phyloP scores from a whole-genome alignment of 148 eudicot species.

The Rhododendron williamsianum region DNA sequence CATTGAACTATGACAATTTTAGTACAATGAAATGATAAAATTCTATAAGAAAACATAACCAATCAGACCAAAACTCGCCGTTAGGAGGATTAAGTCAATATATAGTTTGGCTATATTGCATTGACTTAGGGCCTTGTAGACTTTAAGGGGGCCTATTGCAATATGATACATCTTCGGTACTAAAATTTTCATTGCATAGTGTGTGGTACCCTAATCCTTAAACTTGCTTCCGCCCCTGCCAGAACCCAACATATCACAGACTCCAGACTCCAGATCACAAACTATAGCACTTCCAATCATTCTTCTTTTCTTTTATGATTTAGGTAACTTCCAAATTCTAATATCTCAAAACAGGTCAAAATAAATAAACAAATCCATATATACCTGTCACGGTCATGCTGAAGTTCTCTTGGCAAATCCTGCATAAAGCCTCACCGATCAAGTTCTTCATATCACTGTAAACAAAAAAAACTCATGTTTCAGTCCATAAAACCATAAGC shows the following conservation, averaged over 20 bases:
- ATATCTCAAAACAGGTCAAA: background rate
- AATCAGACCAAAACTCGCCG: background rate
- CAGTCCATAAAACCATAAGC: background rate
- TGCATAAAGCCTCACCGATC: conserved; percentile 67
- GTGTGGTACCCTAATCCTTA: background rate
- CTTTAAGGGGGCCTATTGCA: background rate
- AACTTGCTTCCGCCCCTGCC: background rate
- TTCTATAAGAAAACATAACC: background rate
- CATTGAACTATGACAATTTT: background rate
- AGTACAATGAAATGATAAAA: background rate
- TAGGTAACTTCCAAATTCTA: background rate
- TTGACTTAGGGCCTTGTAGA: background rate
- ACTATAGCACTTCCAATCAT: background rate
- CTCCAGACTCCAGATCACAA: background rate
- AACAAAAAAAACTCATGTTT: background rate
- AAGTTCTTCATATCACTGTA: conserved; percentile 75
- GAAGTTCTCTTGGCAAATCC: conserved; percentile 76
- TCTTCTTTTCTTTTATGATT: background rate
- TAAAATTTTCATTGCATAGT: background rate
- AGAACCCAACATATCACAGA: background rate
- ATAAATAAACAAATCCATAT: background rate
- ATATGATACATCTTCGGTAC: too few relatives aligned
- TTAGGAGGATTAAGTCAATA: background rate
- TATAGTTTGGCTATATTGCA: background rate
- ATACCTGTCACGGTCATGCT: conserved; percentile 64